Evolutionary conservation across 352 stramenopile genomes (phyloP).

Genomic region (Globisporangium lucens): DNA sequence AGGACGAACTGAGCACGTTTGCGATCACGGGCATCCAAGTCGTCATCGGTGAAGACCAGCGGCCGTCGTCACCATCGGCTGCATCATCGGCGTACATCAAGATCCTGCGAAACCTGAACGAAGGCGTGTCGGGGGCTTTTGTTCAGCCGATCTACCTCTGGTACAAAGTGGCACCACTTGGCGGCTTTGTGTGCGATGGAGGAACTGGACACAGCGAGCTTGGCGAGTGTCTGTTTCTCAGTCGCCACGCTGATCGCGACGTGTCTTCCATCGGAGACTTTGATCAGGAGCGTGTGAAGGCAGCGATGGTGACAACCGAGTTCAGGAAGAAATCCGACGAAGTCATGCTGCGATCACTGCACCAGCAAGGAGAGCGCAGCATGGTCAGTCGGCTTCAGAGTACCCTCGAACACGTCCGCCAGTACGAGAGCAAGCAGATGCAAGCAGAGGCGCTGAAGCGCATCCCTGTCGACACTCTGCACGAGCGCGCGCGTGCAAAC

Average conservation of each 20-base stretch:
- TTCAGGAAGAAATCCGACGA: slow-evolving; percentile 27
- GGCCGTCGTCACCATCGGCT: slow-evolving; percentile 18
- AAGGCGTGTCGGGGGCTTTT: slow-evolving; percentile 23
- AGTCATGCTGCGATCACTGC: slow-evolving; percentile 34
- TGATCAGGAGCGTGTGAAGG: slow-evolving; percentile 23
- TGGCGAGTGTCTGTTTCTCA: slow-evolving; percentile 66
- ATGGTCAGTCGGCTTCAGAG: slow-evolving; percentile 48
- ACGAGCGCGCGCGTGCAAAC: slow-evolving; percentile 63
- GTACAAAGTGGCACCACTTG: slow-evolving; percentile 52
- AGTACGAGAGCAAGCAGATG: slow-evolving; percentile 64
- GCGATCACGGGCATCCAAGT: slow-evolving; percentile 66
- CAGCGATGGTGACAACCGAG: slow-evolving; percentile 13
- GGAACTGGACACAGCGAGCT: slow-evolving; percentile 47
- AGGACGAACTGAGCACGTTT: slow-evolving; percentile 32
- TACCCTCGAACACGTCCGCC: slow-evolving; percentile 46
- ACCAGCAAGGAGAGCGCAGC: slow-evolving; percentile 40
- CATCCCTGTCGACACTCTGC: slow-evolving; percentile 62
- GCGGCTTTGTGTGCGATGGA: slow-evolving; percentile 54
- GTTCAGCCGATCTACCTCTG: slow-evolving; percentile 43
- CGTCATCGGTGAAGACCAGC: slow-evolving; percentile 29
- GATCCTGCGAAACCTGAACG: slow-evolving; percentile 54
- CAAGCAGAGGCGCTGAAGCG: slow-evolving; percentile 62
- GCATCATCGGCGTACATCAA: slow-evolving; percentile 44
- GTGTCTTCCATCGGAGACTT: slow-evolving; percentile 20
- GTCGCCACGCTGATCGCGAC: slow-evolving; percentile 26